Conservation (phyloP, 257 asterid species). For the Solanum stenotomum region DNA sequence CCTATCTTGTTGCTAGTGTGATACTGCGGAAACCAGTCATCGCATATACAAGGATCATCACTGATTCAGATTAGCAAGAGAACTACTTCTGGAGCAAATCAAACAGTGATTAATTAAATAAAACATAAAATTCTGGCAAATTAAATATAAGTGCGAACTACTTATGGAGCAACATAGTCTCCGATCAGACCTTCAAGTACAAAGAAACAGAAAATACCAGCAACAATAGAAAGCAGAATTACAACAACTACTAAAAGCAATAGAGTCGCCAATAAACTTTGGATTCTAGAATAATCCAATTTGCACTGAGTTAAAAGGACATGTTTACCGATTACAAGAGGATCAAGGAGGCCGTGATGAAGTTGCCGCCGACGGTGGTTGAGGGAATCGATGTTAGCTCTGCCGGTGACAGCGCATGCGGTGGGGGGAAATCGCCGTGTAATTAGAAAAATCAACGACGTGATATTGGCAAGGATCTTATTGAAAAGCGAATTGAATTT, state of each 20-base stretch:
- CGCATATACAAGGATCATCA: no score
- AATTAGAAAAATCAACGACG: background rate
- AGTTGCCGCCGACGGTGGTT: background rate
- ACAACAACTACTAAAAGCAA: background rate
- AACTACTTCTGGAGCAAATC: background rate
- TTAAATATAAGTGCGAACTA: background rate
- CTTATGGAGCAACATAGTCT: background rate
- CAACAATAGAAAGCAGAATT: background rate
- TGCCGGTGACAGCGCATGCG: background rate
- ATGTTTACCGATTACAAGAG: background rate
- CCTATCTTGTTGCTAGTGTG: no score
- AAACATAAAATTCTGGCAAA: background rate
- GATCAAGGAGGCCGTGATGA: background rate
- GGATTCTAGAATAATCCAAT: background rate
- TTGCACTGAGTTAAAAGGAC: background rate
- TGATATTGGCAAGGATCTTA: background rate
- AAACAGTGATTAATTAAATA: background rate
- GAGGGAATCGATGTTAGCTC: background rate
- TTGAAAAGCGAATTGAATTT: background rate
- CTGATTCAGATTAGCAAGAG: background rate
- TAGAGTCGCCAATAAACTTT: background rate
- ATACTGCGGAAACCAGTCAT: no score
- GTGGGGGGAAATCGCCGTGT: background rate
- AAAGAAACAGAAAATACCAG: background rate
- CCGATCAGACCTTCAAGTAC: background rate